Evolutionary conservation across 768 basidiomycete species (phyloP), one percentile per base, ranked within the genome.

Genomic region (Tricholomella constricta): DNA sequence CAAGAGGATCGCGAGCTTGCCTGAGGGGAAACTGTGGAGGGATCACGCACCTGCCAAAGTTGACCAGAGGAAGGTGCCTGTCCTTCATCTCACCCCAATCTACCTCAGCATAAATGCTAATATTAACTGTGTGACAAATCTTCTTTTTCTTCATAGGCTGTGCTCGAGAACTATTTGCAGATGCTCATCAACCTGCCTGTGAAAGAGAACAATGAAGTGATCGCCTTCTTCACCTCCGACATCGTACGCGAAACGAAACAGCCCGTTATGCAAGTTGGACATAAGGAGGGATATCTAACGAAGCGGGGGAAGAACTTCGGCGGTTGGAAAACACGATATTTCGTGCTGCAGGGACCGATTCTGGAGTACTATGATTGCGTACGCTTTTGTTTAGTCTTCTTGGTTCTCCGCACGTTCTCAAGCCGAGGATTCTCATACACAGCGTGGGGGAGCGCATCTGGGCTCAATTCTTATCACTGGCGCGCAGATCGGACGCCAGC

Each of bases 261-360:
- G 56, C 88, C 90, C 2, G 89, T 89, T 17, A 82, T 83, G 74
- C 88, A 89, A 64, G 79, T 79, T 2, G 90, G 90, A 23, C 85
- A 94, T 73, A 97, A 96, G 70, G 92, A 96, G 69, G 96, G 95
- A 14, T 96, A 96, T 67, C 75, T 97, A 31, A 98, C 96, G 17
- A 98, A 98, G 73, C 81, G 94, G 52, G 95, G 95, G 19, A 94
- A 98, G 76, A 97, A 93, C 64, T 98, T 98, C 71, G 97, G 97
- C 40, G 94, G 96, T 2, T 95, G 93, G 96, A 95, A 96, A 66
- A 93, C 93, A 22, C 81, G 97, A 37, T 99, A 86, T 70, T 98
- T 98, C 63, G 93, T 98, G 7, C 77, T 98, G 22, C 88, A 92
- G 69, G 94, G 95, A 0, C 87, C 92, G 3, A 81, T 89, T 1